Evolutionary conservation across 2,329 filamentous ascomycete genomes (phyloP), one percentile per base, ranked within the genome.

Genomic region (Aspergillus ibericus): DNA sequence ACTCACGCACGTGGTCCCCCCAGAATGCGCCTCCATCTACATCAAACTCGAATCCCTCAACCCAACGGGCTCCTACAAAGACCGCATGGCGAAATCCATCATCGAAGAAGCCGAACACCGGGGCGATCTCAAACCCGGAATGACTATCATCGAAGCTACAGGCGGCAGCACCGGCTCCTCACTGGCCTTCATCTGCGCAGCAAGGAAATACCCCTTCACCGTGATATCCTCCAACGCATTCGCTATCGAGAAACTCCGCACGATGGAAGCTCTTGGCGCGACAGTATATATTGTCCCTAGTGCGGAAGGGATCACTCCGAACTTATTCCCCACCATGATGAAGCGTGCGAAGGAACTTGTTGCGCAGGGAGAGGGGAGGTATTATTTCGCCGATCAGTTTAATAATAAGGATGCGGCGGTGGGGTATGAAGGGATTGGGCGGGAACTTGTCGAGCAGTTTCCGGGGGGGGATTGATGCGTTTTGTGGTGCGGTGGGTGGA

Each of bases 131-230:
- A 95, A 92, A 82, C 92, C 92, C 22, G 92, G 92, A 56, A 91
- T 96, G 77, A 96, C 91, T 42, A 80, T 96, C 68, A 96, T 96
- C 70, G 93, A 96, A 83, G 92, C 92, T 5, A 96, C 92, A 25
- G 93, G 90, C 69, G 93, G 92, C 50, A 96, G 96, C 75, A 96
- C 93, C 12, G 63, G 59, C 4, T 58, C 59, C 16, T 62, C 58
- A 1, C 47, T 65, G 2, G 61, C 63, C 9, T 61, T 63, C 18
- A 54, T 63, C 34, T 63, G 63, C n/a, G 53, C 55, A 4, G 22
- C 58, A 2, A 62, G 63, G 27, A 57, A 59, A 2, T 65, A 65
- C 42, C 22, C 8, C 5, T 63, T 62, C 38, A 44, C 36, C 4
- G 59, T 63, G 3, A 53, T 58, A 12, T 57, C 55, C 3, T 65